A percentile compares a stretch with the other conserved stretches of the same genome.
Conservation (phyloP, 2,329 filamentous ascomycete genomes). For the Acrocalymma vagum region DNA sequence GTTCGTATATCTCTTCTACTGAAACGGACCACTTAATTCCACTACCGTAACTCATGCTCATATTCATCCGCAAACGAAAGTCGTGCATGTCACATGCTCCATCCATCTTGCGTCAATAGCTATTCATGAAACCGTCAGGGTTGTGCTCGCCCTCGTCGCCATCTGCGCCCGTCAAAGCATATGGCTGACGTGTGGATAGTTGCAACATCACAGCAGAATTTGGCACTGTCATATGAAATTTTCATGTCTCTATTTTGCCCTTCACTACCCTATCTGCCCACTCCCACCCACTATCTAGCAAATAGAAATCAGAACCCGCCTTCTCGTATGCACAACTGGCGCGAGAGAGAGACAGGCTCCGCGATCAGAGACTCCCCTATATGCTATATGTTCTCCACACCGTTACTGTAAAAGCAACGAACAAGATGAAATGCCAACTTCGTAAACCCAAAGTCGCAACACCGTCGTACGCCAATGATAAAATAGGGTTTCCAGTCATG, state of each 20-base stretch:
- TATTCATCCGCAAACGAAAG: no score
- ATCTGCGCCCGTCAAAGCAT: no score
- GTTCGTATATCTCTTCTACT: no score
- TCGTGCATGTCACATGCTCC: no score
- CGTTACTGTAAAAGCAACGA: conserved; percentile 30
- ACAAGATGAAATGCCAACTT: conserved; percentile 33
- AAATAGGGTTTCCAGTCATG: conserved; percentile 29
- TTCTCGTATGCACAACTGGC: conserved; percentile 23
- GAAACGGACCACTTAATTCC: no score
- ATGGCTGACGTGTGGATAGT: no score
- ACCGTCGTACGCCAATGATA: conserved; percentile 33
- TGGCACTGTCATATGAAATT: no score
- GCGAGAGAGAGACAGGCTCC: conserved; percentile 19
- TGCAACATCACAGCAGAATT: no score
- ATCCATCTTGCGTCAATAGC: no score
- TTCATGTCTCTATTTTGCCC: conserved; percentile 34
- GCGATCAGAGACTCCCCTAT: conserved; percentile 32
- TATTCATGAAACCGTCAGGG: no score
- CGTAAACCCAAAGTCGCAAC: conserved; percentile 29
- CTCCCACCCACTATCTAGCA: conserved; percentile 29
- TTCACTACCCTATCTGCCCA: conserved; percentile 27
- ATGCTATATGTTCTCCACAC: conserved; percentile 38
- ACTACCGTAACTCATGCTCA: no score
- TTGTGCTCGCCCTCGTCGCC: no score
- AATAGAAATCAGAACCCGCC: conserved; percentile 18